Evolutionary conservation across 345 rosid species (phyloP), one percentile per base, ranked within the genome.

Genomic region (Combretum micranthum): DNA sequence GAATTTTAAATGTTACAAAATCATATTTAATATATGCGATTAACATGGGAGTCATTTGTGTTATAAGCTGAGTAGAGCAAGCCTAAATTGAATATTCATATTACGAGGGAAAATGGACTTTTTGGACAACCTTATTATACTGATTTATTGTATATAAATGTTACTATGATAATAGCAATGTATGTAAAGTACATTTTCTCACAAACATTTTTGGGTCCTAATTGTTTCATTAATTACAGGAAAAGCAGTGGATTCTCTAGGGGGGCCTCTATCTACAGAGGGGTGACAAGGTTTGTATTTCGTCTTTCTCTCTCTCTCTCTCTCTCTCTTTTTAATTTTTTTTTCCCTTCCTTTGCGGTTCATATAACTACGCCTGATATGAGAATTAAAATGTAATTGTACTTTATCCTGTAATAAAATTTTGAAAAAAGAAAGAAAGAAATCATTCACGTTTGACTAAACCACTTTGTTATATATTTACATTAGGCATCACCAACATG

Each of bases 161-260:
- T n/a, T n/a, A n/a, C n/a, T n/a, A n/a, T n/a, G n/a, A n/a, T n/a
- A n/a, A n/a, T n/a, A n/a, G n/a, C n/a, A n/a, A n/a, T n/a, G n/a
- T n/a, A n/a, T n/a, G n/a, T n/a, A n/a, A 32, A 32, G 39, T 50
- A 37, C 52, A 22, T 21, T 46, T 25, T 37, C 45, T 25, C 23
- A 47, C 21, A 42, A 15, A 0, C 3, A 23, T 25, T 60, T 2
- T 46, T 19, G 18, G 19, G 10, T 7, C 7, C 46, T 25, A 66
- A 10, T 50, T 55, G 22, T 49, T 11, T 59, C 23, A 11, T 44
- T 54, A 23, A 23, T 18, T 50, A 42, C 20, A 91, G 98, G 61
- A 92, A 84, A 76, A 92, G 98, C 52, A 92, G 98, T 69, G 98
- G 98, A 52, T 92, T 92, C 80, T 92, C 98, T 20, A 76, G 97